phyloP scores from a whole-genome alignment of 1,284 basidiomycete species.

The Microbotryum intermedium region DNA sequence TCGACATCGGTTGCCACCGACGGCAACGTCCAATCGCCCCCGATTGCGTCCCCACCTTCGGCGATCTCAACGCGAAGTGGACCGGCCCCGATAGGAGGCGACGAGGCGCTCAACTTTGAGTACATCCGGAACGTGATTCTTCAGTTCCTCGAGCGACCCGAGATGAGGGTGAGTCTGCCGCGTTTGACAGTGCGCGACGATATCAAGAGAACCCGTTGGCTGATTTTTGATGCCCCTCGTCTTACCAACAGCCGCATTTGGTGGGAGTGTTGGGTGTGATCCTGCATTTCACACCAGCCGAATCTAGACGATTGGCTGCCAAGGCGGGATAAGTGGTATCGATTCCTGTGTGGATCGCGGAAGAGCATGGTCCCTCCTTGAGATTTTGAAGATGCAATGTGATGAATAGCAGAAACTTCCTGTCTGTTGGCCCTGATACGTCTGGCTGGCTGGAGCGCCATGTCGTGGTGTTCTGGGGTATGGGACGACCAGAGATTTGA shows the following conservation, averaged over 20 bases:
- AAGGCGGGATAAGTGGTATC: constrained; percentile 40
- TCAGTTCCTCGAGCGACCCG: constrained; percentile 83
- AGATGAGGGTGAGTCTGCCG: constrained; percentile 70
- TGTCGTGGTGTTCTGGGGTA: too few species aligned
- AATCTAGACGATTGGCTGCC: constrained; percentile 71
- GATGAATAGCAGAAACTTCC: too few species aligned
- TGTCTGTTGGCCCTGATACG: too few species aligned
- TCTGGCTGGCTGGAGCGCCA: too few species aligned
- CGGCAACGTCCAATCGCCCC: not conserved
- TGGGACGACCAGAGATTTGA: too few species aligned
- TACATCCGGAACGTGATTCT: constrained; percentile 88
- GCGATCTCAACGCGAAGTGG: not conserved
- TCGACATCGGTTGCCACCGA: constrained; percentile 5
- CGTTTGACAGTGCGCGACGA: constrained; percentile 22
- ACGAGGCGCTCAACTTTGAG: constrained; percentile 86
- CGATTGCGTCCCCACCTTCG: not conserved
- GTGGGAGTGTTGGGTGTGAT: constrained; percentile 83
- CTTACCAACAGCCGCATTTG: constrained; percentile 60
- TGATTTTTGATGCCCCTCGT: not conserved
- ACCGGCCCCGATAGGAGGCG: constrained; percentile 23
- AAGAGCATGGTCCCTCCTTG: too few species aligned
- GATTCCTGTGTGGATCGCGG: too few species aligned
- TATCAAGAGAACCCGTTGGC: not conserved
- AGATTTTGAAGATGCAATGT: too few species aligned
- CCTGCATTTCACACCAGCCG: constrained; percentile 84